Conservation (phyloP, 2,329 filamentous ascomycete species). For the Xylaria sp. region DNA sequence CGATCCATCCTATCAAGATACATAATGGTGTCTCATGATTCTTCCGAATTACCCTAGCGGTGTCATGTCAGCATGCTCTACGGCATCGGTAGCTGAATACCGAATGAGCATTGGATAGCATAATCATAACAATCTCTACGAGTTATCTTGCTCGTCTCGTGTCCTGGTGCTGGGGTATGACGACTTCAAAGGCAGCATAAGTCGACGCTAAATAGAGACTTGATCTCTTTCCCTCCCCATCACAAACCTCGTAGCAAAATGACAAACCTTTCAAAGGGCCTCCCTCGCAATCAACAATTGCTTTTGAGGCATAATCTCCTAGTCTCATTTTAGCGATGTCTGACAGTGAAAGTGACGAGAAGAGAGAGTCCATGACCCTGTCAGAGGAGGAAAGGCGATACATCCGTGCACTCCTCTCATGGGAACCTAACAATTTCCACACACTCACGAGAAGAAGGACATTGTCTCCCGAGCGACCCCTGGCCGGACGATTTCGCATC, state of each 20-base stretch:
- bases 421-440: slow-evolving; percentile 51
- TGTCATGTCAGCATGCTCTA: slow-evolving; percentile 36
- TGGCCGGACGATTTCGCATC: slow-evolving; percentile 53
- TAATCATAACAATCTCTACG: slow-evolving; percentile 24
- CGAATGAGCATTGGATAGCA: slow-evolving; percentile 34
- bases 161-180: slow-evolving; percentile 17
- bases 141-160: slow-evolving; percentile 36
- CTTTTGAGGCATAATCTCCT: not conserved
- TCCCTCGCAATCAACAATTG: not conserved
- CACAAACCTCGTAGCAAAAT: slow-evolving; percentile 8
- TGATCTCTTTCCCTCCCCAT: not conserved
- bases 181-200: slow-evolving; percentile 3
- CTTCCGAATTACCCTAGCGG: slow-evolving; percentile 40
- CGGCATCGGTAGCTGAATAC: slow-evolving; percentile 16
- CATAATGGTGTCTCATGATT: slow-evolving; percentile 41
- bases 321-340: slow-evolving; percentile 19
- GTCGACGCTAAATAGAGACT: slow-evolving; percentile 1
- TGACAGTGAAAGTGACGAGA: slow-evolving; percentile 25
- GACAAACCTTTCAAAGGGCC: not conserved
- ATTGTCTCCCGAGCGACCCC: slow-evolving; percentile 35
- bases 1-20: slow-evolving; percentile 40
- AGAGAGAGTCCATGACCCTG: slow-evolving; percentile 48
- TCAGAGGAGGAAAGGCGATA: slow-evolving; percentile 56
- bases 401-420: slow-evolving; percentile 54
- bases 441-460: slow-evolving; percentile 38